Evolutionary conservation across 106 monocot genomes (phyloP), one percentile per base, ranked within the genome.

Genomic region (Hemerocallis citrina): DNA sequence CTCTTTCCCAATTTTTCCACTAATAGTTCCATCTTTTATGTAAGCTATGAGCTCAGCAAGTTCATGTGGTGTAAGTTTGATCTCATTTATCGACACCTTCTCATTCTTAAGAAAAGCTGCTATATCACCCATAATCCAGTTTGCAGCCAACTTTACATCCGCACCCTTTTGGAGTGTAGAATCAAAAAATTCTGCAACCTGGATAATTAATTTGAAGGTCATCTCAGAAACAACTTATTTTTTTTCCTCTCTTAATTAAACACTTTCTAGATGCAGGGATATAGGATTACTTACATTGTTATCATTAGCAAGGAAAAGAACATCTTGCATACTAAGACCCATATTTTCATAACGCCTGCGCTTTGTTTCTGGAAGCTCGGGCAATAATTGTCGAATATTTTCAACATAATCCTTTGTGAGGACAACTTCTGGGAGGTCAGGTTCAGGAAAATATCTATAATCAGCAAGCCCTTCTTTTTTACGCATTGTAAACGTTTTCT

Each of bases 71-170:
- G 81, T 81, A 30, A 96, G 38, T 61, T 96, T 96, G 49, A 86
- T 81, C 22, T 90, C 90, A 69, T 73, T 77, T 63, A 96, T 87
- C 32, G 81, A 61, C 19, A 96, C 64, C 34, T 51, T 64, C 56
- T 96, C 90, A 65, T 83, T 87, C 47, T 96, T 96, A 4, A 96
- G 64, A 69, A 79, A 81, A 66, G 90, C 95, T 52, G 95, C 86
- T 67, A 91, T 90, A 62, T 96, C 95, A 48, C 95, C 83, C 95
- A 96, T 96, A 46, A 96, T 90, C 95, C 95, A 96, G 52, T 96
- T 96, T 13, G 90, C 95, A 52, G 87, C 90, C 72, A 84, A 47
- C 68, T 96, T 96, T 44, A 72, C 86, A 64, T 96, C 95, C 40
- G 86, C 90, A 16, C 95, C 95, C 19, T 74, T 86, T 47, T 81